Conservation (phyloP, 768 basidiomycete genomes). For the Kwoniella sp. region DNA sequence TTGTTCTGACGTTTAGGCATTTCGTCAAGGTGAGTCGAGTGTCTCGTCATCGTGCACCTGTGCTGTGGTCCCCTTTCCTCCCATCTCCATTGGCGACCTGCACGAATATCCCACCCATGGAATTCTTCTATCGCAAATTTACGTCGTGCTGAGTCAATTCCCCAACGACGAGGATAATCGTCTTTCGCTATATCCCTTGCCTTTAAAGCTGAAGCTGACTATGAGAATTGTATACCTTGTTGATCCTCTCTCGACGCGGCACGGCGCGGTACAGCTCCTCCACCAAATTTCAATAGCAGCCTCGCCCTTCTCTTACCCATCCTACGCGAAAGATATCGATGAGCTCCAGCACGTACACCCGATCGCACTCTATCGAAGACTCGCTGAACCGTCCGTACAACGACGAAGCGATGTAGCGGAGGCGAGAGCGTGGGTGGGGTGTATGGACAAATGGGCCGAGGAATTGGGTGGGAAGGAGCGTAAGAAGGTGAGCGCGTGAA, state of each 20-base stretch:
- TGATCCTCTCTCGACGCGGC: neutral
- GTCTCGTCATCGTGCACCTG: no score
- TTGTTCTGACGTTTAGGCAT: conserved; percentile 53
- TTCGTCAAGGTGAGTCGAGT: conserved; percentile 52
- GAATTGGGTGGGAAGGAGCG: conserved; percentile 54
- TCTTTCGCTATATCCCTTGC: no score
- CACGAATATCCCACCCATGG: no score
- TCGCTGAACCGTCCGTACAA: conserved; percentile 47
- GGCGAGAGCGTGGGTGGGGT: conserved; percentile 46
- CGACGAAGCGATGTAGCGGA: conserved; percentile 33
- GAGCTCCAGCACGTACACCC: conserved; percentile 53
- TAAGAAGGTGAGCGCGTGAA: conserved; percentile 47
- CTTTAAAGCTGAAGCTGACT: neutral
- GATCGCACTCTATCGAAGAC: conserved; percentile 50
- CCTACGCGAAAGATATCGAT: conserved; percentile 49
- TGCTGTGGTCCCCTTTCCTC: no score
- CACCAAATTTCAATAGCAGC: conserved; percentile 49
- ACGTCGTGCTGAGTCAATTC: no score
- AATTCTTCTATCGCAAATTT: no score
- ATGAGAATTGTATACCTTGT: neutral
- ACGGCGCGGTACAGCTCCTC: no score
- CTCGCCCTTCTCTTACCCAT: conserved; percentile 53
- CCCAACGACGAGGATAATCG: no score
- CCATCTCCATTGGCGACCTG: no score
- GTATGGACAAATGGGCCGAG: conserved; percentile 56